phyloP scores from a whole-genome alignment of 176 grass and related monocot species.

The Puccinellia tenuiflora region DNA sequence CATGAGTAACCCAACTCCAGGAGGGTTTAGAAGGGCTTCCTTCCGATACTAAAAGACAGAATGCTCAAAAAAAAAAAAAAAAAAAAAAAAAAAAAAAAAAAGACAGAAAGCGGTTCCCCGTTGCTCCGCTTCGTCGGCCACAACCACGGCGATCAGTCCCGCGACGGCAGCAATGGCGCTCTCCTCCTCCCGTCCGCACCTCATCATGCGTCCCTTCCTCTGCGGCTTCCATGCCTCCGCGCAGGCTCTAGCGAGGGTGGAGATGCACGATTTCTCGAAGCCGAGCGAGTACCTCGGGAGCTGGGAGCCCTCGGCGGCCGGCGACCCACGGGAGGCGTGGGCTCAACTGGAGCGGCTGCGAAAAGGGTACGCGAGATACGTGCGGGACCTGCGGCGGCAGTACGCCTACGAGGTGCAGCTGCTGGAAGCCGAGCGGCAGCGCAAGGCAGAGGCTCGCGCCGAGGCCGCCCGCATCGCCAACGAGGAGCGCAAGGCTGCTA shows the following conservation, averaged over 20 bases:
- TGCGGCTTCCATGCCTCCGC: constrained; percentile 17
- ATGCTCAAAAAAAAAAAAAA: no score
- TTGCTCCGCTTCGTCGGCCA: background rate
- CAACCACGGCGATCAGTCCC: background rate
- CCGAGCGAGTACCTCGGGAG: constrained; percentile 60
- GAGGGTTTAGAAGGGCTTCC: no score
- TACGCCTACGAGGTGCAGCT: constrained; percentile 74
- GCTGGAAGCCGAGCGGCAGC: constrained; percentile 55
- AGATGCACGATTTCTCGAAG: constrained; percentile 42
- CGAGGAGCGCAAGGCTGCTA: constrained; percentile 70
- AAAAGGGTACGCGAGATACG: constrained; percentile 51
- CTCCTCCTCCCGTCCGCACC: background rate
- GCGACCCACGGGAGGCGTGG: constrained; percentile 44
- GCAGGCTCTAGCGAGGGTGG: constrained; percentile 8
- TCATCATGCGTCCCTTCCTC: background rate
- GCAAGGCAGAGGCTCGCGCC: constrained; percentile 54
- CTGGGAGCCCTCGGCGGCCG: constrained; percentile 37
- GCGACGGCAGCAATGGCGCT: background rate
- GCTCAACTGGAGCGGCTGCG: constrained; percentile 53
- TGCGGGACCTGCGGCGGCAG: constrained; percentile 51
- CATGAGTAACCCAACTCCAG: no score
- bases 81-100: no score
- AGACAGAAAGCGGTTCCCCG: no score
- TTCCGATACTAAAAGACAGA: no score
- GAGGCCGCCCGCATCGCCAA: constrained; percentile 59